Conservation (phyloP, 208 protist genomes). For the Eutreptiella sp. region DNA sequence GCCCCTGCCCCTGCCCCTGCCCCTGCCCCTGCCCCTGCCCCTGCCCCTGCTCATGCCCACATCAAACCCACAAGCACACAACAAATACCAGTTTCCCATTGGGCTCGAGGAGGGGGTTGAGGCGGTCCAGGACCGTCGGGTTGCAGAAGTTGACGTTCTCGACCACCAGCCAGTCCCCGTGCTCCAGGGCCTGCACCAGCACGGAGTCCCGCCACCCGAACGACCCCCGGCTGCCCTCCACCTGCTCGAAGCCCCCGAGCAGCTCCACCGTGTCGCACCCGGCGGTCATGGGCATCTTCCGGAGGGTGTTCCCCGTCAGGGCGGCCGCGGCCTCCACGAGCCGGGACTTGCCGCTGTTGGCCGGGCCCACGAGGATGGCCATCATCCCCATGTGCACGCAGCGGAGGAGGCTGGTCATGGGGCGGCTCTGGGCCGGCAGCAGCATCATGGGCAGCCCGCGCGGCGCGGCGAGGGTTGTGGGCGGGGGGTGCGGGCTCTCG, state of each 20-base stretch:
- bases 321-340: constrained; percentile 82
- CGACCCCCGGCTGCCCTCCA: constrained; percentile 83
- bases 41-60: no score
- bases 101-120: constrained; percentile 99
- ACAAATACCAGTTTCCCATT: constrained; percentile 82
- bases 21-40: no score
- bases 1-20: no score
- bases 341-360: constrained; percentile 91
- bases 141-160: constrained; percentile 99
- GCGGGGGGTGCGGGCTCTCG: no score
- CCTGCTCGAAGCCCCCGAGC: constrained; percentile 98
- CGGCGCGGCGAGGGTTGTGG: neutral
- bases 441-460: constrained; percentile 32
- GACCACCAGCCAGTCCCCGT: constrained; percentile 97
- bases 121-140: constrained; percentile 96
- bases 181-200: constrained; percentile 85
- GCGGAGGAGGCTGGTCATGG: constrained; percentile 70
- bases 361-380: constrained; percentile 86
- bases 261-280: constrained; percentile 98
- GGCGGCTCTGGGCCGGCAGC: constrained; percentile 54
- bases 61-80: neutral
- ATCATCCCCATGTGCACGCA: constrained; percentile 88
- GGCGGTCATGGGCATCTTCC: constrained; percentile 94
- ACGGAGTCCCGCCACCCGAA: constrained; percentile 99
- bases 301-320: constrained; percentile 76